These are phyloP conservation scores for Fusarium sp. DNA, from an alignment of 2,329 filamentous ascomycete genomes.

Conservation along the genomic window DNA sequence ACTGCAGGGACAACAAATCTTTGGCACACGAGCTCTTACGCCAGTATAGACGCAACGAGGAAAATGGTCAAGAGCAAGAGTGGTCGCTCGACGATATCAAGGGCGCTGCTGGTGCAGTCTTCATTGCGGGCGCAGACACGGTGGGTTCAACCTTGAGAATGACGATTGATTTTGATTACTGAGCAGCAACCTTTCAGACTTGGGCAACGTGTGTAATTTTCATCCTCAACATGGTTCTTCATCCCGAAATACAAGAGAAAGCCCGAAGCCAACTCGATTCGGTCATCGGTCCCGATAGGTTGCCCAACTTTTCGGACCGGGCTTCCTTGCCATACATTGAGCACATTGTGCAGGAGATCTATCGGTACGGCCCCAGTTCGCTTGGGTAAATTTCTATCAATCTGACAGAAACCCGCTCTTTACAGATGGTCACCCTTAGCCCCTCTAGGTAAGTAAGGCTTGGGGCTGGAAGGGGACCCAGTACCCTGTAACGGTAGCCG, in stretches of 20 bases:
- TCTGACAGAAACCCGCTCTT: background rate
- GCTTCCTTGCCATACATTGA: conserved; percentile 58
- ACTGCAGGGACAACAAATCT: conserved; percentile 36
- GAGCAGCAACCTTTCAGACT: conserved; percentile 31
- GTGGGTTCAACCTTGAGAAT: conserved; percentile 34
- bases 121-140: conserved; percentile 62
- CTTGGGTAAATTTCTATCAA: background rate
- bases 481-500: conserved; percentile 8
- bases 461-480: background rate
- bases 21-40: conserved; percentile 44
- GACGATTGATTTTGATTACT: conserved; percentile 40
- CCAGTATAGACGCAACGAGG: conserved; percentile 30
- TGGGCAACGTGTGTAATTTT: conserved; percentile 52
- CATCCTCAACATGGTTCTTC: conserved; percentile 57
- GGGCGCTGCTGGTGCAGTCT: conserved; percentile 62
- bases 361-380: conserved; percentile 45
- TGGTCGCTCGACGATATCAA: conserved; percentile 59
- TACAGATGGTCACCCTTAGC: conserved; percentile 56
- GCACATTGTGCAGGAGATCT: conserved; percentile 58
- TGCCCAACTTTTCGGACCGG: conserved; percentile 61
- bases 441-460: conserved; percentile 56
- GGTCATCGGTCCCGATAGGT: conserved; percentile 54
- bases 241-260: conserved; percentile 60
- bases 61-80: conserved; percentile 23
- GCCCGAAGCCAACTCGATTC: conserved; percentile 60